These are phyloP conservation scores for Ogataea wickerhamii DNA, from an alignment of 805 yeast species.

Conservation along the genomic window DNA sequence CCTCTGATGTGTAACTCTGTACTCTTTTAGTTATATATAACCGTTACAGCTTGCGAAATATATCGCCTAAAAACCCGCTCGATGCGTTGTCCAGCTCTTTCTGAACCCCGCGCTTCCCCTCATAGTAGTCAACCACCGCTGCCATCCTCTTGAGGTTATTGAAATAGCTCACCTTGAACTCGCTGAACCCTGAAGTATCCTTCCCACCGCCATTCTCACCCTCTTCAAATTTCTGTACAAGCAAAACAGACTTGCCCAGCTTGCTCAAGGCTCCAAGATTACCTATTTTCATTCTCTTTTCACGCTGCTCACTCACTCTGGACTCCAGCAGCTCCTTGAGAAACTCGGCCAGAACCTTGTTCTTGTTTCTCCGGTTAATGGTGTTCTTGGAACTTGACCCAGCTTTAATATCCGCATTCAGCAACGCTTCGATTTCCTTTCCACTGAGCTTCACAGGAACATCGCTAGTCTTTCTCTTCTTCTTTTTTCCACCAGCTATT, in stretches of 20 bases:
- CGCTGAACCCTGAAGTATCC: constrained; percentile 8
- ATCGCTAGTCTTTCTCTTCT: constrained; percentile 16
- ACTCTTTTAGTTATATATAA: not conserved
- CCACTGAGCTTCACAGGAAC: constrained; percentile 20
- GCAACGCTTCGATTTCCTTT: constrained; percentile 17
- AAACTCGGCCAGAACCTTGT: constrained; percentile 26
- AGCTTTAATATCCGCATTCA: constrained; percentile 25
- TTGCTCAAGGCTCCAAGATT: constrained; percentile 22
- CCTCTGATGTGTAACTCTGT: too few species aligned
- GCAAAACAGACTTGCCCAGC: constrained; percentile 11
- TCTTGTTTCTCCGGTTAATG: constrained; percentile 22
- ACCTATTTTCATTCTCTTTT: constrained; percentile 22
- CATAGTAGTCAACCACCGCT: constrained; percentile 10
- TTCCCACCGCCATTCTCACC: constrained; percentile 3
- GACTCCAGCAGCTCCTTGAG: constrained; percentile 23
- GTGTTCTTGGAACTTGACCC: constrained; percentile 25
- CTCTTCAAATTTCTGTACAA: constrained; percentile 12
- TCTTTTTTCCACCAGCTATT: constrained; percentile 14
- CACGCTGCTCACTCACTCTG: constrained; percentile 19
- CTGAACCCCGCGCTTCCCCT: constrained; percentile 3
- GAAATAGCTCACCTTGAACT: constrained; percentile 21
- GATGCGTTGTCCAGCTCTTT: constrained; percentile 2
- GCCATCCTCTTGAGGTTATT: constrained; percentile 16
- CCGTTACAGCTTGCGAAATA: constrained; percentile 6
- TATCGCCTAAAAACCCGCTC: constrained; percentile 7